Percentiles rank a stretch among this genome's conserved stretches.
phyloP scores from a whole-genome alignment of 768 basidiomycete species.

The Leccinum ochraceum region DNA sequence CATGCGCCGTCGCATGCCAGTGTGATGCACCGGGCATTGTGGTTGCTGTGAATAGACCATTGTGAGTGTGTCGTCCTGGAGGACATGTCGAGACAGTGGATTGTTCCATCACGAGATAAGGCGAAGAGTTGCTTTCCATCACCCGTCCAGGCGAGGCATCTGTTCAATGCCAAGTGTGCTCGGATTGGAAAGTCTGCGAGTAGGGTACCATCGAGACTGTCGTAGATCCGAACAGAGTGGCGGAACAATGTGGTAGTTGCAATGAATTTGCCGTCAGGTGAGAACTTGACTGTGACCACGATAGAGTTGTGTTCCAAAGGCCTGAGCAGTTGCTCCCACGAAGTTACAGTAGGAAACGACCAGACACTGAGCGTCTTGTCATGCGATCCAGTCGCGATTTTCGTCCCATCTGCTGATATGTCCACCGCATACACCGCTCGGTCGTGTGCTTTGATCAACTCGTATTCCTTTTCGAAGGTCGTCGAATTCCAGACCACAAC shows the following conservation, averaged over 20 bases:
- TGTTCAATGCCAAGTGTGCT: too few species aligned
- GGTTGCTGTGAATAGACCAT: neutral
- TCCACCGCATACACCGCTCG: neutral
- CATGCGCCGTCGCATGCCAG: neutral
- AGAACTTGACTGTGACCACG: too few species aligned
- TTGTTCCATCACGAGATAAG: too few species aligned
- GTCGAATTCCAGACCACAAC: neutral
- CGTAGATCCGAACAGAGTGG: too few species aligned
- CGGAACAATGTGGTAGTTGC: neutral
- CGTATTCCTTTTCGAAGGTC: neutral
- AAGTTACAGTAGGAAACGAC: neutral
- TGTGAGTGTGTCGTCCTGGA: neutral
- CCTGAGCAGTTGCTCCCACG: too few species aligned
- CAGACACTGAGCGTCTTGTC: neutral
- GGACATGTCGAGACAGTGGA: too few species aligned
- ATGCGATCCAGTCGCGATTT: neutral
- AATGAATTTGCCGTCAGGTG: neutral
- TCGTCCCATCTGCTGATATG: neutral
- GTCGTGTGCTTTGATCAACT: neutral
- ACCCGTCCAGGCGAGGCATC: neutral
- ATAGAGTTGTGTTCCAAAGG: too few species aligned
- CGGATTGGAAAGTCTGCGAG: too few species aligned
- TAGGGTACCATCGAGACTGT: too few species aligned
- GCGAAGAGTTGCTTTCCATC: neutral
- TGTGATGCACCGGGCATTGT: neutral